Conservation (phyloP, 1,284 basidiomycete genomes). For the Fomitopsis betulina region DNA sequence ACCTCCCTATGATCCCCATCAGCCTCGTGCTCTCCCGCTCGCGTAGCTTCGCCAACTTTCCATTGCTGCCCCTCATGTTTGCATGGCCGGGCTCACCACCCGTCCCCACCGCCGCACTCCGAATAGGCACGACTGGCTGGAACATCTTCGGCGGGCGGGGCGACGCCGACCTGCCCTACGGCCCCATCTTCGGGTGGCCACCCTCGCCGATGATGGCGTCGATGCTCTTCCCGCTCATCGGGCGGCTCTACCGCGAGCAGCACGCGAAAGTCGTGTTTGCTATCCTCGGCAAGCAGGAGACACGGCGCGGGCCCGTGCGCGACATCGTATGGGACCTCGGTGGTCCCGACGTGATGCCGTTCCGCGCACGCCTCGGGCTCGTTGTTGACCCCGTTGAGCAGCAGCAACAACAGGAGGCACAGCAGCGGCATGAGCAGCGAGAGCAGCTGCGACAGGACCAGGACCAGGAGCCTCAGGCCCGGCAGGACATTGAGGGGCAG, state of each 20-base stretch:
- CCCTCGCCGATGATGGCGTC: constrained; percentile 59
- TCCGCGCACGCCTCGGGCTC: constrained; percentile 43
- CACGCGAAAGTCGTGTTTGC: constrained; percentile 40
- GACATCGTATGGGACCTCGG: constrained; percentile 31
- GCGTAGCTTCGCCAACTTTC: constrained; percentile 31
- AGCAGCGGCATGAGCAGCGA: background rate
- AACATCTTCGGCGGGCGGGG: background rate
- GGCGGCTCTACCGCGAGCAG: constrained; percentile 40
- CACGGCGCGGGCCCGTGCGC: constrained; percentile 19
- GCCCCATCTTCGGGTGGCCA: constrained; percentile 43
- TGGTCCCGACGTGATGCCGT: constrained; percentile 37
- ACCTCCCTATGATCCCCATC: constrained; percentile 61
- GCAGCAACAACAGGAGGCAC: background rate
- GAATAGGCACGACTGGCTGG: background rate
- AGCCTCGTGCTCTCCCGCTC: constrained; percentile 49
- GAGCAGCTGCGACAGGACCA: constrained; percentile 6
- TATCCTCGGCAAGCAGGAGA: constrained; percentile 38
- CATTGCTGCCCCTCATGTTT: constrained; percentile 53
- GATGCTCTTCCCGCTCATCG: constrained; percentile 47
- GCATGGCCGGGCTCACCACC: constrained; percentile 59
- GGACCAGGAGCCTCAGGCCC: constrained; percentile 2
- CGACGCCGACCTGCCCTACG: constrained; percentile 6
- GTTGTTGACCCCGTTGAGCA: constrained; percentile 10
- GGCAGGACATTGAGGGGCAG: constrained; percentile 16
- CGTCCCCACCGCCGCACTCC: constrained; percentile 17